Conservation (phyloP, 1,139 yeast species). For the Geotrichum candidum region DNA sequence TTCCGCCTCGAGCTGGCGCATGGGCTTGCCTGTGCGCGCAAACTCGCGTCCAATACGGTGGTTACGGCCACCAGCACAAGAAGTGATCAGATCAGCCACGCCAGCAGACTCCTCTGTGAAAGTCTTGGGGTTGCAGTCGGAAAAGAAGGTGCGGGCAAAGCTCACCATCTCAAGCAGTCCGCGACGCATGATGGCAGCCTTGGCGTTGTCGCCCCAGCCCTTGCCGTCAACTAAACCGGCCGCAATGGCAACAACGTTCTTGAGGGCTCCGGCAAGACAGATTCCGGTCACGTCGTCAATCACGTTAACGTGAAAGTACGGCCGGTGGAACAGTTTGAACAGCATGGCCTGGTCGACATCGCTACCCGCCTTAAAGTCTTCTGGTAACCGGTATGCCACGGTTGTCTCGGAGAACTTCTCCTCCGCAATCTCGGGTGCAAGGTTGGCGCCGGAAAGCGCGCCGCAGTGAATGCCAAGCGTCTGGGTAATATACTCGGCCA, state of each 20-base stretch:
- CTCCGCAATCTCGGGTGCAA: slow-evolving; percentile 90
- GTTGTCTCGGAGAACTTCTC: slow-evolving; percentile 95
- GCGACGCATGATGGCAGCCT: slow-evolving; percentile 91
- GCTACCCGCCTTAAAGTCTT: slow-evolving; percentile 55
- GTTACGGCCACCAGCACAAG: slow-evolving; percentile 95
- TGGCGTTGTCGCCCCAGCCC: slow-evolving; percentile 98
- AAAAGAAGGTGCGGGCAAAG: slow-evolving; percentile 72
- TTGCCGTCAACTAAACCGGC: slow-evolving; percentile 94
- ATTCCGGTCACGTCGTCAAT: slow-evolving; percentile 89
- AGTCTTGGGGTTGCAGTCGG: slow-evolving; percentile 65
- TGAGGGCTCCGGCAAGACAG: slow-evolving; percentile 89
- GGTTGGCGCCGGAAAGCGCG: slow-evolving; percentile 88
- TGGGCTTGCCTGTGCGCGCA: slow-evolving; percentile 60
- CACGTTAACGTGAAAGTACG: slow-evolving; percentile 90
- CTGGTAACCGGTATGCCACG: slow-evolving; percentile 59
- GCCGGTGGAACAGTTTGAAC: slow-evolving; percentile 82
- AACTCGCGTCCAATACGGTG: slow-evolving; percentile 69
- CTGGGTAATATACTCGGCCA: slow-evolving; percentile 68
- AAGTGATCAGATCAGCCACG: slow-evolving; percentile 92
- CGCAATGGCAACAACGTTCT: slow-evolving; percentile 86
- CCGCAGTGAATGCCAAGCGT: slow-evolving; percentile 84
- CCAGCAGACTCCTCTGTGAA: slow-evolving; percentile 92
- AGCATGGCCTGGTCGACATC: slow-evolving; percentile 67
- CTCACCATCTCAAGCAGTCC: slow-evolving; percentile 83
- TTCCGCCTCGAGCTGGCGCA: slow-evolving; percentile 73